Base-by-base conservation (phyloP, 2,329 filamentous ascomycete species). In the Claviceps maximensis region DNA sequence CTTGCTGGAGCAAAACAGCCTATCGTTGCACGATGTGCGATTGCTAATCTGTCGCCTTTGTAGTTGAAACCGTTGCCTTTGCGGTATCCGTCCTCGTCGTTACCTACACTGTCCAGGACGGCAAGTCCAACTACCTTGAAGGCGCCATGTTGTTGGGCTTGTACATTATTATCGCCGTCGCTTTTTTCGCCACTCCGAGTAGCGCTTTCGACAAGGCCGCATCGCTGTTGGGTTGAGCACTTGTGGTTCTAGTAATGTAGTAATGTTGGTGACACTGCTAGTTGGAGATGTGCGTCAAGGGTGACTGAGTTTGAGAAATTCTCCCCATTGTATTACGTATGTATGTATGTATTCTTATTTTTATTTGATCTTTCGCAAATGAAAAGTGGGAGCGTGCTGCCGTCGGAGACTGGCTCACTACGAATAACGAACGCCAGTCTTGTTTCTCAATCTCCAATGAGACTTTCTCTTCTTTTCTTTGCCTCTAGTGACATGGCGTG, bases 71-170 rank as follows among this genome's bases (percentile, higher is more conserved):
- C 0, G 82, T 89, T 42, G 80, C 84, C 1, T 89, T 89, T 66
- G 86, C 85, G 53, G 74, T 89, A 51, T 86, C 83, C 10, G 84
- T 87, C 2, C 69, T 89, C 44, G 84, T 89, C 33, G 85, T 89
- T 36, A 87, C 80, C 53, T 89, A 82, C 67, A 86, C 79, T 2
- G 84, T 90, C 45, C 83, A 87, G 63, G 87, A 91, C 62, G 87
- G 87, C 62, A 87, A 86, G 67, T 87, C 83, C 15, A 93, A 91
- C 67, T 91, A 91, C 60, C 78, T 91, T 23, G 87, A 91, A 66
- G 87, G 87, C 46, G 84, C 84, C 48, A 86, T 91, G 80, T 62
- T 72, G 47, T 62, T 72, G 53, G 70, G 69, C 49, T 69, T 82
- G 17, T 82, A 82, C 62, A 61, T 75, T 48, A 82, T 82, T 59